These are phyloP conservation scores for Xylariaceae sp. DNA, from an alignment of 2,329 filamentous ascomycete genomes.

Conservation along the genomic window DNA sequence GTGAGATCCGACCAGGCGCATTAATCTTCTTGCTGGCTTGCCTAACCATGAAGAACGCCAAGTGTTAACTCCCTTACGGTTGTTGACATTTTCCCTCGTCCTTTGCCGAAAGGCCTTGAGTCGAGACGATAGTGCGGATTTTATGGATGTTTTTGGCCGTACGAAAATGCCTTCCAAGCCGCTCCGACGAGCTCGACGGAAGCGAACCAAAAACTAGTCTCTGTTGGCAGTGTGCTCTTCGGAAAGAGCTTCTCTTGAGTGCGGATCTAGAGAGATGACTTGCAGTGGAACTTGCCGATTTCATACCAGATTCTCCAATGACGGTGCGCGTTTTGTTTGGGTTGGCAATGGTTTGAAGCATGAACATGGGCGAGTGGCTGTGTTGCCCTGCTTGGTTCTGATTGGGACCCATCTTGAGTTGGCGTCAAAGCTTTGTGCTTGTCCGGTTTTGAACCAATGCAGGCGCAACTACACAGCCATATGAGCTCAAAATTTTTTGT, in stretches of 20 bases:
- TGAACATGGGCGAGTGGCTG: slow-evolving; percentile 21
- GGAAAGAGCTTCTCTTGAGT: slow-evolving; percentile 54
- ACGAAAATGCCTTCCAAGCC: slow-evolving; percentile 59
- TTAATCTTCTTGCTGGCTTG: slow-evolving; percentile 45
- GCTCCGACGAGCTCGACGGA: slow-evolving; percentile 41
- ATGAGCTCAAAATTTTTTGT: slow-evolving; percentile 27
- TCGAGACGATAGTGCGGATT: slow-evolving; percentile 69
- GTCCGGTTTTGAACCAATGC: slow-evolving; percentile 51
- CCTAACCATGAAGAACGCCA: slow-evolving; percentile 47
- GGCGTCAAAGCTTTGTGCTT: slow-evolving; percentile 92
- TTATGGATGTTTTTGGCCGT: slow-evolving; percentile 96
- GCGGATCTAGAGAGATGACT: slow-evolving; percentile 15
- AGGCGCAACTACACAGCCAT: slow-evolving; percentile 9
- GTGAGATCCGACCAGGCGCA: slow-evolving; percentile 53
- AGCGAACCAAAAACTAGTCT: slow-evolving; percentile 95
- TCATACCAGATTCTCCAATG: slow-evolving; percentile 21
- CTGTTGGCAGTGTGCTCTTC: slow-evolving; percentile 79
- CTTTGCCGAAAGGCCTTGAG: slow-evolving; percentile 36
- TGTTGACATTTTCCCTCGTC: slow-evolving; percentile 40
- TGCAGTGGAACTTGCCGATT: slow-evolving; percentile 28
- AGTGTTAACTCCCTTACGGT: slow-evolving; percentile 31
- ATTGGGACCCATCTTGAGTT: slow-evolving; percentile 83
- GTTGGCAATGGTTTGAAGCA: slow-evolving; percentile 16
- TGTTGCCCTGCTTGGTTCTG: slow-evolving; percentile 25
- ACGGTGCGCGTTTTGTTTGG: slow-evolving; percentile 21